A percentile compares a stretch with the other conserved stretches of the same genome.
Conservation (phyloP, 352 stramenopile genomes). For the Phytophthora litchii region DNA sequence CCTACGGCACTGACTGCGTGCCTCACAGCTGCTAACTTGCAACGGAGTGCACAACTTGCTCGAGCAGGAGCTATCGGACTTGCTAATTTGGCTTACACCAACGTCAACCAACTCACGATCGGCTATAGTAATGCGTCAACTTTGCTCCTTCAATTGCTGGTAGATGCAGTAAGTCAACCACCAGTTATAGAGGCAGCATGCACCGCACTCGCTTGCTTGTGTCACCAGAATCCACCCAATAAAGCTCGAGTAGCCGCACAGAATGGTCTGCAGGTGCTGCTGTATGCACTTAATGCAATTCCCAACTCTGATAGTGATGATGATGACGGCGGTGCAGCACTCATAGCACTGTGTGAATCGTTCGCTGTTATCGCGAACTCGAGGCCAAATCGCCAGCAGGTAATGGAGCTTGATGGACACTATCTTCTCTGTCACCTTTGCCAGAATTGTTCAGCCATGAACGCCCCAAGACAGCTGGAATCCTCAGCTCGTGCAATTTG, state of each 20-base stretch:
- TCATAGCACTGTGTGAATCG: slow-evolving; percentile 58
- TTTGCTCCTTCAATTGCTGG: slow-evolving; percentile 61
- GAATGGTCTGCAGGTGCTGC: slow-evolving; percentile 73
- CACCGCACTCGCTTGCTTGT: slow-evolving; percentile 58
- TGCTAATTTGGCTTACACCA: slow-evolving; percentile 69
- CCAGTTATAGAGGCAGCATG: slow-evolving; percentile 54
- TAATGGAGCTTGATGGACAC: slow-evolving; percentile 67
- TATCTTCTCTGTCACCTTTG: slow-evolving; percentile 59
- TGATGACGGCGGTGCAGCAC: slow-evolving; percentile 38
- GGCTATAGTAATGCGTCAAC: slow-evolving; percentile 75
- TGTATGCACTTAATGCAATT: slow-evolving; percentile 57
- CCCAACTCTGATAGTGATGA: slow-evolving; percentile 29
- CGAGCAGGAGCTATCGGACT: slow-evolving; percentile 60
- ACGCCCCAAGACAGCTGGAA: slow-evolving; percentile 36
- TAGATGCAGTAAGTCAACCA: slow-evolving; percentile 51
- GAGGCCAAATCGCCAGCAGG: slow-evolving; percentile 48
- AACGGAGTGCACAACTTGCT: slow-evolving; percentile 38
- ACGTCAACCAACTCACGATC: slow-evolving; percentile 77
- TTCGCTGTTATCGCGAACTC: slow-evolving; percentile 54
- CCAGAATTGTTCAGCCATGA: slow-evolving; percentile 36
- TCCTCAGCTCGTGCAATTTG: slow-evolving; percentile 56
- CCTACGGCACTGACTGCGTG: slow-evolving; percentile 45
- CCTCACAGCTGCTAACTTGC: slow-evolving; percentile 42
- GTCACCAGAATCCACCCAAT: slow-evolving; percentile 68
- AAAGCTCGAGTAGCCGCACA: slow-evolving; percentile 63